Conservation (phyloP, 257 asterid genomes). For the Scutellaria galericulata region DNA sequence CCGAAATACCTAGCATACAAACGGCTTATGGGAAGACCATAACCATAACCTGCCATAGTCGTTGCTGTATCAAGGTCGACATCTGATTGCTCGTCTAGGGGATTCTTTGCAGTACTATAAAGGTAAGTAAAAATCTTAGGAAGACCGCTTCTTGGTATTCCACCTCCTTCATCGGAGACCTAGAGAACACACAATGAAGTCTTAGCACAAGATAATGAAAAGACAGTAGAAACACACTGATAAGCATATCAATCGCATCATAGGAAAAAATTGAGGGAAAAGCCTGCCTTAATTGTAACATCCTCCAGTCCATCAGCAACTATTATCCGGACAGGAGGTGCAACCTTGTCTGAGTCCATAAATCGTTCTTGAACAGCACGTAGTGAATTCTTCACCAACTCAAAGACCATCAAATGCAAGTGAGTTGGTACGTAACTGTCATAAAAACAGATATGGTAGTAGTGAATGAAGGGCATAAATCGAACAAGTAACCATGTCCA, state of each 20-base stretch:
- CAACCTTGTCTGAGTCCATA: conserved; percentile 79
- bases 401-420: conserved; percentile 95
- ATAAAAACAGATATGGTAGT: background rate
- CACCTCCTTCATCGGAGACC: conserved; percentile 99
- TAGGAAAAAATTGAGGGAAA: background rate
- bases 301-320: conserved; percentile 98
- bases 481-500: background rate
- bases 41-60: conserved; percentile 94
- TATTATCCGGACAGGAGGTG: conserved; percentile 85
- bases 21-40: conserved; percentile 95
- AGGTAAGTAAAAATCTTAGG: conserved; percentile 86
- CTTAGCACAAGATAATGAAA: background rate
- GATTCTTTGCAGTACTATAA: conserved; percentile 77
- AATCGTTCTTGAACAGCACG: conserved; percentile 93
- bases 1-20: conserved; percentile 93
- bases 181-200: conserved; percentile 32
- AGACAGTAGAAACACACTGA: conserved; percentile 2
- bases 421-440: conserved; percentile 88
- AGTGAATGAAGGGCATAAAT: background rate
- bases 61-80: conserved; percentile 68
- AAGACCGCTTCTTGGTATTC: conserved; percentile 91
- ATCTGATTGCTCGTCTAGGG: conserved; percentile 60
- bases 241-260: background rate
- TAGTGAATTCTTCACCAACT: conserved; percentile 89
- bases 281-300: conserved; percentile 85